phyloP scores from a whole-genome alignment of 495 filamentous ascomycete species.

The Cudoniella acicularis region DNA sequence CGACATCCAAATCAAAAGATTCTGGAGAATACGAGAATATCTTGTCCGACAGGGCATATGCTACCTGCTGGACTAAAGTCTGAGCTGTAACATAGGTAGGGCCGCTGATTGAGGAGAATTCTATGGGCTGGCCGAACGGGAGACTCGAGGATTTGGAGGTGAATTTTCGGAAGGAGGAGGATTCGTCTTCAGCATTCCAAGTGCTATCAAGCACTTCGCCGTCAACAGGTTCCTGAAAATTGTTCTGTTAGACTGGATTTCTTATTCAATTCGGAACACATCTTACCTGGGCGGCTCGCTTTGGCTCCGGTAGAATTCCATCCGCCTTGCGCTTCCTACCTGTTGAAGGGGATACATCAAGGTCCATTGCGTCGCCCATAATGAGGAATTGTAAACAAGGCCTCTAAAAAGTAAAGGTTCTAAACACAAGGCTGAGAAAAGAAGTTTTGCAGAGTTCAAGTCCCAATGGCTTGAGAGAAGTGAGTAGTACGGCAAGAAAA shows the following conservation, averaged over 20 bases:
- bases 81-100: conserved; percentile 91
- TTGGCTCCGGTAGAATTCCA: conserved; percentile 6
- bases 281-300: conserved; percentile 4
- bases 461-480: background rate
- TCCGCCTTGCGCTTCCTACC: conserved; percentile 16
- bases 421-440: background rate
- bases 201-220: conserved; percentile 19
- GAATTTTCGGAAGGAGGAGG: conserved; percentile 20
- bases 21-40: conserved; percentile 95
- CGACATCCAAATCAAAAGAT: conserved; percentile 81
- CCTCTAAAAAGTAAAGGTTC: background rate
- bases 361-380: conserved; percentile 22
- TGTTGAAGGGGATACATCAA: conserved; percentile 6
- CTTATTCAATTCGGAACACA: background rate
- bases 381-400: background rate
- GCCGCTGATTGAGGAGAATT: conserved; percentile 69
- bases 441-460: background rate
- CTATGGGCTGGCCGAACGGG: conserved; percentile 57
- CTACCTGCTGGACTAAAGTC: conserved; percentile 89
- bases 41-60: conserved; percentile 90
- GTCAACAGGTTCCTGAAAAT: conserved; percentile 18
- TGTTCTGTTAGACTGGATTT: background rate
- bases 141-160: conserved; percentile 47
- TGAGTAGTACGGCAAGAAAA: background rate
- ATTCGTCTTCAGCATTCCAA: conserved; percentile 19